phyloP scores from a whole-genome alignment of 805 yeast genomes.

The Saturnispora galanensis region DNA sequence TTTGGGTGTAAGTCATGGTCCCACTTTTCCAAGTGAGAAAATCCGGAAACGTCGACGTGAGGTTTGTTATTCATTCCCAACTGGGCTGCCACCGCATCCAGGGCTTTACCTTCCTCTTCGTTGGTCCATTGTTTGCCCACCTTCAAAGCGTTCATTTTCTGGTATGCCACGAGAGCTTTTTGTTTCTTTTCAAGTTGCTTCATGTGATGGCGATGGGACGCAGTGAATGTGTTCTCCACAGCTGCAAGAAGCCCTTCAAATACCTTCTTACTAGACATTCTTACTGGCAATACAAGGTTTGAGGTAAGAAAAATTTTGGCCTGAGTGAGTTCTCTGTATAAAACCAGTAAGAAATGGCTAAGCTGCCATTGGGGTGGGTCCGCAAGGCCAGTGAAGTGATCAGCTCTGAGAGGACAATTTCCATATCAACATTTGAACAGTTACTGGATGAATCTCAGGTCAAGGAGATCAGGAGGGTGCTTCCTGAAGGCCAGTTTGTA shows the following conservation, averaged over 20 bases:
- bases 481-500: neutral
- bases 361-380: conserved; percentile 2
- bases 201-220: conserved; percentile 29
- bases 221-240: conserved; percentile 29
- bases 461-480: neutral
- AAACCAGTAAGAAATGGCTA: neutral
- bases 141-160: conserved; percentile 35
- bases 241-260: conserved; percentile 22
- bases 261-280: conserved; percentile 7
- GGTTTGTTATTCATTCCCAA: conserved; percentile 21
- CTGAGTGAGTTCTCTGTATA: neutral
- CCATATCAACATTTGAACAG: neutral
- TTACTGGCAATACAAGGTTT: neutral
- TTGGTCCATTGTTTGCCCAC: conserved; percentile 28
- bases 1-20: conserved; percentile 13
- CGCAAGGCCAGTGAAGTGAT: neutral
- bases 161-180: conserved; percentile 38
- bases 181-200: conserved; percentile 34
- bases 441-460: neutral
- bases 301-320: neutral
- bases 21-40: conserved; percentile 23
- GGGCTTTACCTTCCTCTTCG: conserved; percentile 27
- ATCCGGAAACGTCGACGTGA: conserved; percentile 17
- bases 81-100: conserved; percentile 26
- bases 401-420: neutral